Evolutionary conservation across 768 basidiomycete genomes (phyloP).

Genomic region (Pilatotrama ljubarskyi): DNA sequence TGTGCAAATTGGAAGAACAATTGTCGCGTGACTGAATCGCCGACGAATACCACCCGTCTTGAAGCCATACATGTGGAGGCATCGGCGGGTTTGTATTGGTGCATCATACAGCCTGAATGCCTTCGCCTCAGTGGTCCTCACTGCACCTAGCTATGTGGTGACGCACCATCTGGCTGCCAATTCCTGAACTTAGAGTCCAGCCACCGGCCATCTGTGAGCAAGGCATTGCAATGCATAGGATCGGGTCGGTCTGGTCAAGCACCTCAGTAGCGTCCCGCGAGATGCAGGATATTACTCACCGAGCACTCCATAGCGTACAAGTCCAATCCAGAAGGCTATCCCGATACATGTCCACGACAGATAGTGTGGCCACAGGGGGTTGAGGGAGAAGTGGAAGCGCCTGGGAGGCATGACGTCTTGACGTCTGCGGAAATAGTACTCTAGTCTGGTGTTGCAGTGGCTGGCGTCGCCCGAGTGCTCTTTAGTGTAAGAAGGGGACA

Average conservation of each 20-base stretch:
- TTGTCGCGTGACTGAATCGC: slow-evolving; percentile 80
- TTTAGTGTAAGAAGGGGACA: too few relatives aligned
- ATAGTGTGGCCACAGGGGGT: slow-evolving; percentile 53
- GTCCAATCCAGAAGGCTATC: slow-evolving; percentile 45
- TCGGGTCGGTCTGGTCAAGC: slow-evolving; percentile 61
- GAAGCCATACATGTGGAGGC: slow-evolving; percentile 55
- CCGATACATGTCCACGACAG: slow-evolving; percentile 40
- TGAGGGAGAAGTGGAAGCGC: slow-evolving; percentile 29
- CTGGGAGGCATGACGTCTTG: slow-evolving; percentile 26
- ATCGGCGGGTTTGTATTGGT: slow-evolving; percentile 59
- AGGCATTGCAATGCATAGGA: slow-evolving; percentile 67
- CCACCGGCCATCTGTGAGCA: slow-evolving; percentile 78
- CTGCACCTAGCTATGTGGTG: slow-evolving; percentile 1
- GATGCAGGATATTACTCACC: slow-evolving; percentile 41
- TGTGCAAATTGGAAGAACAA: slow-evolving; percentile 77
- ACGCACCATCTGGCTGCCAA: slow-evolving; percentile 88
- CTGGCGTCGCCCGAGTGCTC: too few relatives aligned
- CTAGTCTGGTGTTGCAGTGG: too few relatives aligned
- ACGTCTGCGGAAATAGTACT: background rate
- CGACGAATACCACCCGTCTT: slow-evolving; percentile 70
- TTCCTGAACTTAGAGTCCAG: slow-evolving; percentile 61
- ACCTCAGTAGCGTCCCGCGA: too few relatives aligned
- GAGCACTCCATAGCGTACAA: slow-evolving; percentile 42
- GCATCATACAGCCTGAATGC: slow-evolving; percentile 73
- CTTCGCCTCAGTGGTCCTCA: background rate